These are phyloP conservation scores for Ilex aquifolium DNA, from an alignment of 257 asterid genomes.

Conservation along the genomic window DNA sequence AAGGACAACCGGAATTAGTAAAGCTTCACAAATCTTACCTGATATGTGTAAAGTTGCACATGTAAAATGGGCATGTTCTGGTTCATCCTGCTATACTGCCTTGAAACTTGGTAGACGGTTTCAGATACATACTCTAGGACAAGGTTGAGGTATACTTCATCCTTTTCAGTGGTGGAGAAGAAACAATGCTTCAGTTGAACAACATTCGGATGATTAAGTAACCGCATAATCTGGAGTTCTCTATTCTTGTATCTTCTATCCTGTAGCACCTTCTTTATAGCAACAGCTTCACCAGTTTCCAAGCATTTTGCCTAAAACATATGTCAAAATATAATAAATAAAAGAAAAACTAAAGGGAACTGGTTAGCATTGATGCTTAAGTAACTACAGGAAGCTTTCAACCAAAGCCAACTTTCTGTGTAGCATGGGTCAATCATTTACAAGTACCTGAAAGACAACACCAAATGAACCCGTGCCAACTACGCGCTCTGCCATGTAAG, in stretches of 20 bases:
- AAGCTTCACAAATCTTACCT: conserved; percentile 32
- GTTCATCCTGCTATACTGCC: conserved; percentile 70
- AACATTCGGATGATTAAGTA: conserved; percentile 69
- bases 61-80: conserved; percentile 68
- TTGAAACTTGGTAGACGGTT: conserved; percentile 71
- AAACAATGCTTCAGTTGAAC: conserved; percentile 76
- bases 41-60: conserved; percentile 77
- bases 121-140: conserved; percentile 80
- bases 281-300: conserved; percentile 72
- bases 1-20: not conserved
- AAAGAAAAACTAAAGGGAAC: not conserved
- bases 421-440: not conserved
- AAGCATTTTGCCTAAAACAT: conserved; percentile 70
- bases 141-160: conserved; percentile 80
- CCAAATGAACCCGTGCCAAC: conserved; percentile 66
- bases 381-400: no score
- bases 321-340: not conserved
- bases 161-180: conserved; percentile 74
- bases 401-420: no score
- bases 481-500: conserved; percentile 58
- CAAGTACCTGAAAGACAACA: conserved; percentile 75
- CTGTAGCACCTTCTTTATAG: conserved; percentile 89
- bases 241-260: conserved; percentile 93
- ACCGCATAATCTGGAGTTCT: conserved; percentile 71
- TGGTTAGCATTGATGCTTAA: not conserved